Conservation (phyloP, 2,329 filamentous ascomycete species). For the Exophiala spinifera region DNA sequence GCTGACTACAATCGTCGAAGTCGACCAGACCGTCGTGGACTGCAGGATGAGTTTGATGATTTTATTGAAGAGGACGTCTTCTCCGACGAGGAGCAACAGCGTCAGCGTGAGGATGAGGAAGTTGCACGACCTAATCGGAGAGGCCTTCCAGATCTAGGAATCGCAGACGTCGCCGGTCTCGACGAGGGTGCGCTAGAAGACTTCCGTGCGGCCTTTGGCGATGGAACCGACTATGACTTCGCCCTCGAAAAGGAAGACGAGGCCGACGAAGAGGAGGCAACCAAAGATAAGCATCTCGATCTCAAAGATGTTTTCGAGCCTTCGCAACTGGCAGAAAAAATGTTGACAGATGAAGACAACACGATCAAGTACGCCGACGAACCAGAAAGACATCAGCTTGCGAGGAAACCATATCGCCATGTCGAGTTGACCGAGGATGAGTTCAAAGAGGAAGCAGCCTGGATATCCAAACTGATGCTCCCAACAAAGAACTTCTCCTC, state of each 20-base stretch:
- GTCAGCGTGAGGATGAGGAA: slow-evolving; percentile 79
- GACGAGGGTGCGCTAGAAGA: slow-evolving; percentile 93
- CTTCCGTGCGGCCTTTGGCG: slow-evolving; percentile 93
- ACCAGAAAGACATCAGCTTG: slow-evolving; percentile 90
- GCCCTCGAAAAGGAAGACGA: slow-evolving; percentile 85
- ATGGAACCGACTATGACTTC: slow-evolving; percentile 94
- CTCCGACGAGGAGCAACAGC: slow-evolving; percentile 74
- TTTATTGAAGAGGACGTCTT: slow-evolving; percentile 97
- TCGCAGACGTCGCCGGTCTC: slow-evolving; percentile 76
- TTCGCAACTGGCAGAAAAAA: slow-evolving; percentile 86
- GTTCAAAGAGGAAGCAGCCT: slow-evolving; percentile 82
- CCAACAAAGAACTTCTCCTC: slow-evolving; percentile 74
- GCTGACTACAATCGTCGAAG: slow-evolving; percentile 46
- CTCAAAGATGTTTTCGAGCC: slow-evolving; percentile 98
- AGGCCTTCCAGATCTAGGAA: slow-evolving; percentile 62
- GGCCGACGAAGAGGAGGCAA: slow-evolving; percentile 71
- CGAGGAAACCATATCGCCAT: slow-evolving; percentile 82
- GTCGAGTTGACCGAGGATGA: slow-evolving; percentile 77
- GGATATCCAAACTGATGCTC: slow-evolving; percentile 88
- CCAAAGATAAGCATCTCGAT: slow-evolving; percentile 80
- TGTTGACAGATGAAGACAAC: slow-evolving; percentile 94
- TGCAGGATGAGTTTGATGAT: slow-evolving; percentile 80
- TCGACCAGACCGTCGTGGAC: slow-evolving; percentile 52
- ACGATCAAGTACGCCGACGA: slow-evolving; percentile 83
- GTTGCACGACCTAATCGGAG: slow-evolving; percentile 71